A percentile compares a stretch with the other conserved stretches of the same genome.
Conservation (phyloP, 2,329 filamentous ascomycete species). For the Didymella arachidicola region DNA sequence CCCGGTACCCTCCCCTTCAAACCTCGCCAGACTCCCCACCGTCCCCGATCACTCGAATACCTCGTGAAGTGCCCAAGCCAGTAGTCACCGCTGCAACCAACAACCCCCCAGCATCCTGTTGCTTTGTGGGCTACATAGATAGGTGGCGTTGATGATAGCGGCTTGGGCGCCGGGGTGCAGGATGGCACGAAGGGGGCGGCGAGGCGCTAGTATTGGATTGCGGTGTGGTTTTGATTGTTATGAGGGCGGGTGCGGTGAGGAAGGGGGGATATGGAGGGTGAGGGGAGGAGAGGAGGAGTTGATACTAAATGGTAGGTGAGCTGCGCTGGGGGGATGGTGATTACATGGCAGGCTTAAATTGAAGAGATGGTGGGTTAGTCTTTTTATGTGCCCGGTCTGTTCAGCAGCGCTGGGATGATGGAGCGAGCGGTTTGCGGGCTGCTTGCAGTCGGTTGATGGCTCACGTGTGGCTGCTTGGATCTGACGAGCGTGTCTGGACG, state of each 20-base stretch:
- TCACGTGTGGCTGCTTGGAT: neutral
- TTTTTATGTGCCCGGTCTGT: too few relatives aligned
- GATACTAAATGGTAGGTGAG: too few relatives aligned
- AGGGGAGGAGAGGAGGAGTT: neutral
- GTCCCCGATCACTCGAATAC: constrained; percentile 47
- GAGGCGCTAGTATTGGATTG: constrained; percentile 49
- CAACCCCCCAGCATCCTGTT: constrained; percentile 34
- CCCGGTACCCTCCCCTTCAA: constrained; percentile 33
- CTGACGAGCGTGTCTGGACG: neutral
- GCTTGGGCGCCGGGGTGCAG: constrained; percentile 34
- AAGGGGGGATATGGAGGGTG: constrained; percentile 24
- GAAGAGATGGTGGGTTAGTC: too few relatives aligned
- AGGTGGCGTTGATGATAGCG: constrained; percentile 29
- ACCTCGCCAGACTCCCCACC: constrained; percentile 38
- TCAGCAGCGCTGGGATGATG: neutral
- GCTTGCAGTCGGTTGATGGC: neutral
- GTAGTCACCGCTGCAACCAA: constrained; percentile 44
- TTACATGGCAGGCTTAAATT: too few relatives aligned
- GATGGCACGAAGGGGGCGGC: constrained; percentile 36
- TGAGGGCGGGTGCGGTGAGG: constrained; percentile 45
- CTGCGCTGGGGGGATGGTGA: too few relatives aligned
- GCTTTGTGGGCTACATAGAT: constrained; percentile 13
- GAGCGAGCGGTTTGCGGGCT: neutral
- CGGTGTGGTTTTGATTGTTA: constrained; percentile 45
- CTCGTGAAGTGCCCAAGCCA: constrained; percentile 41